phyloP scores from a whole-genome alignment of 176 grass and related monocot genomes.

The Avena insularis region DNA sequence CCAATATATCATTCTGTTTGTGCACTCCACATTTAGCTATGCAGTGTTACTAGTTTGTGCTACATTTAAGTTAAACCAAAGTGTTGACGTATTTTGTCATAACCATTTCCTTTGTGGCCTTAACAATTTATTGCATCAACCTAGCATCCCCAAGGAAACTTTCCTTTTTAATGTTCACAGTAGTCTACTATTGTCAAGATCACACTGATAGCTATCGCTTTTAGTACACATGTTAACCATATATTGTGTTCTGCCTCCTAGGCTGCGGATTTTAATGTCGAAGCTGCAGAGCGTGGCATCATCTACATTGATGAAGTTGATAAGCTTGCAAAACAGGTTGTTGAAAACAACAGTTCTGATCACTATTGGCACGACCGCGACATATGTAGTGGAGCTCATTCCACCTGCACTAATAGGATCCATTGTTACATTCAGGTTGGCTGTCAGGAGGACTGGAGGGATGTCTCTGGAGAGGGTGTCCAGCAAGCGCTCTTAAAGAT shows the following conservation, averaged over 20 bases:
- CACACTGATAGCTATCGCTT: too few relatives aligned
- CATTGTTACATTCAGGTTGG: conserved; percentile 46
- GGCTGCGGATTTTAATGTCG: conserved; percentile 68
- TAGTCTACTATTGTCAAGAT: neutral
- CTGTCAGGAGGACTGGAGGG: conserved; percentile 48
- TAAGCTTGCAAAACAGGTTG: conserved; percentile 77
- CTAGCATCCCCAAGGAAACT: neutral
- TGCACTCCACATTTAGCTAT: neutral
- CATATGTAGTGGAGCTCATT: conserved; percentile 5
- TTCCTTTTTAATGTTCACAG: neutral
- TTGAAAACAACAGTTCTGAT: conserved; percentile 33
- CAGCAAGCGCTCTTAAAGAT: conserved; percentile 80
- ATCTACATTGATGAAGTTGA: conserved; percentile 85
- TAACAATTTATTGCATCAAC: neutral
- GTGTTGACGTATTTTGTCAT: neutral
- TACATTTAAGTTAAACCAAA: neutral
- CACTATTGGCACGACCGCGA: neutral
- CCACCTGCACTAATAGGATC: conserved; percentile 11
- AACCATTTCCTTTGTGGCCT: neutral
- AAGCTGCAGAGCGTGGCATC: conserved; percentile 67
- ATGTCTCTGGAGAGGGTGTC: conserved; percentile 82
- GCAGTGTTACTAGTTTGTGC: neutral
- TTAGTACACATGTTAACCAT: too few relatives aligned
- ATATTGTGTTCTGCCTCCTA: conserved; percentile 29
- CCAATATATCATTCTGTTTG: neutral